phyloP scores from a whole-genome alignment of 2,329 filamentous ascomycete species.

The Penicillium olsonii region DNA sequence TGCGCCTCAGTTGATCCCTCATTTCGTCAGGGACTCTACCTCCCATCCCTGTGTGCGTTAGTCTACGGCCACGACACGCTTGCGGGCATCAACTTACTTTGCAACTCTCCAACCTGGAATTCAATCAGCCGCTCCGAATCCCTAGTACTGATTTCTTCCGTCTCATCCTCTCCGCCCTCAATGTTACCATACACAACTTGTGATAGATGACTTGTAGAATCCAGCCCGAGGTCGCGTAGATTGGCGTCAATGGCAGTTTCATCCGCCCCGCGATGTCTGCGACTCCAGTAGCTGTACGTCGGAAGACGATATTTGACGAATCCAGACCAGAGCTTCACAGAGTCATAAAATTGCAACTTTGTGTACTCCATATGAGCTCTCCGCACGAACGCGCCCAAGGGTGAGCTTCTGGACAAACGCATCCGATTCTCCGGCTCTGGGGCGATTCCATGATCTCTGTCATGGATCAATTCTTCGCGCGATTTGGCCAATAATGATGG shows the following conservation, averaged over 20 bases:
- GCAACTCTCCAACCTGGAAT: conserved; percentile 85
- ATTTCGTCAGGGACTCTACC: conserved; percentile 75
- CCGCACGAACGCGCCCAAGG: conserved; percentile 78
- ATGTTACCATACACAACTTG: conserved; percentile 55
- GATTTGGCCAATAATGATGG: conserved; percentile 61
- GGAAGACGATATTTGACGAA: conserved; percentile 80
- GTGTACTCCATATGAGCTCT: conserved; percentile 77
- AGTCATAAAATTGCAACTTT: conserved; percentile 76
- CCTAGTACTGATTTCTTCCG: conserved; percentile 65
- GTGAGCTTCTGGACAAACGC: conserved; percentile 70
- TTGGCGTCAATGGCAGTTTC: conserved; percentile 62
- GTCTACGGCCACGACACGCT: conserved; percentile 2
- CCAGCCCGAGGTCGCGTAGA: conserved; percentile 60
- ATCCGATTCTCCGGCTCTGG: conserved; percentile 54
- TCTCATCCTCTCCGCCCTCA: conserved; percentile 42
- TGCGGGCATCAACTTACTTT: conserved; percentile 57
- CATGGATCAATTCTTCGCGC: conserved; percentile 60
- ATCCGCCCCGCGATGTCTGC: conserved; percentile 50
- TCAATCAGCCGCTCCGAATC: conserved; percentile 80
- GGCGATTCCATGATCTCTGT: conserved; percentile 56
- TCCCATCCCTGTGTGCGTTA: conserved; percentile 64
- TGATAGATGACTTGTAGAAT: conserved; percentile 50
- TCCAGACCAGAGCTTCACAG: conserved; percentile 74
- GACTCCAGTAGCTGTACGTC: conserved; percentile 64
- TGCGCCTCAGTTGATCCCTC: conserved; percentile 66